Evolutionary conservation across 2,329 filamentous ascomycete genomes (phyloP), one percentile per base, ranked within the genome.

Genomic region (Aureobasidium sp.): DNA sequence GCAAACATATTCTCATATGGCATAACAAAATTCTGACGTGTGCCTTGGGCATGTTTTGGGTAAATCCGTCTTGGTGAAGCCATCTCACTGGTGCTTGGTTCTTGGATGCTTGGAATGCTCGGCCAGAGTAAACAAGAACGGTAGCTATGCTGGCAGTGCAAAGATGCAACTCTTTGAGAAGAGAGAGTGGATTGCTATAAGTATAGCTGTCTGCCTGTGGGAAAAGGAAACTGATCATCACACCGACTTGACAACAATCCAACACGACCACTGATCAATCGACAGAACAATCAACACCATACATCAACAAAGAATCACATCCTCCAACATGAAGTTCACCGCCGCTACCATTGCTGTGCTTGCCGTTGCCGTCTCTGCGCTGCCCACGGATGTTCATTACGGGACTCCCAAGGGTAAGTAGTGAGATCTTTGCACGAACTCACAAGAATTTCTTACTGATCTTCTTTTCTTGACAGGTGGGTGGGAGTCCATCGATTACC

Each of bases 291-390:
- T 3, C 33, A 45, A 22, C 56, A 48, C n/a, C 22, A 61, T 31
- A 48, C 33, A 60, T 35, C 48, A 31, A 40, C 17, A 17, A 15
- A 17, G 4, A 17, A 39, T 39, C 14, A n/a, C 5, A 39, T 2
- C 11, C 39, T 6, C 15, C 39, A 40, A 48, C 14, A 64, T 64
- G 63, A 64, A 61, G 50, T 64, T 62, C 56, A 60, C 60, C 31
- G 45, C 60, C 15, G 53, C 56, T n/a, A 58, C 60, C 19, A 19
- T 64, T 27, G 54, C 50, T 39, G 40, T 60, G 14, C 24, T 62
- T 33, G 63, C 60, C 39, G 63, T 45, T 27, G 29, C 57, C 27
- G 48, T 50, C 29, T 27, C 60, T 39, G 63, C 63, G 11, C 27
- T 62, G 1, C 63, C 63, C 24, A 50, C 50, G 40, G 45, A 54